Evolutionary conservation across 352 stramenopile species (phyloP).

Genomic region (Phytophthora lateralis): DNA sequence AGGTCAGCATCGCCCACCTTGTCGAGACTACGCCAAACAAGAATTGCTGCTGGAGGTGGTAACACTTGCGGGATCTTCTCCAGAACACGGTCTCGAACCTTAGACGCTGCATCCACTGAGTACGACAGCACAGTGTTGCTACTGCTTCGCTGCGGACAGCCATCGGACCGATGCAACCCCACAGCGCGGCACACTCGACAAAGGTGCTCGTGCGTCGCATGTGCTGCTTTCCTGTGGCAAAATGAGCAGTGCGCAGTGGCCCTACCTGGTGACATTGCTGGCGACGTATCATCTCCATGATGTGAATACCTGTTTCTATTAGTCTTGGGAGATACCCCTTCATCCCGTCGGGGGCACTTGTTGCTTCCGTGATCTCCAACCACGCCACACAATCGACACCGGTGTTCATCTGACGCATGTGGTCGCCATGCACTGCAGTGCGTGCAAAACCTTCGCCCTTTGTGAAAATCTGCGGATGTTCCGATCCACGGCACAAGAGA

Average conservation of each 20-base stretch:
- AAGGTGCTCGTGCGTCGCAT: constrained; percentile 60
- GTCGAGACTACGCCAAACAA: constrained; percentile 70
- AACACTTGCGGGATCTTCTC: constrained; percentile 65
- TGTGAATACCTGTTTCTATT: constrained; percentile 21
- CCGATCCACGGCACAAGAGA: constrained; percentile 50
- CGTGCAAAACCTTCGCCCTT: constrained; percentile 60
- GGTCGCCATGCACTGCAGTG: constrained; percentile 57
- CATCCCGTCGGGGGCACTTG: constrained; percentile 47
- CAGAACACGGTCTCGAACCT: constrained; percentile 60
- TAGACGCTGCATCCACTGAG: constrained; percentile 69
- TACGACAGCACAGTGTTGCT: constrained; percentile 62
- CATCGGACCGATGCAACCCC: constrained; percentile 63
- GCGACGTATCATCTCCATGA: constrained; percentile 29
- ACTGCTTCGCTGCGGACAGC: constrained; percentile 47
- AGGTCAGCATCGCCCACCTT: constrained; percentile 77
- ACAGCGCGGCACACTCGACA: constrained; percentile 64
- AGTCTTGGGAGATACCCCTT: constrained; percentile 7
- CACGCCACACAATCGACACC: constrained; percentile 66
- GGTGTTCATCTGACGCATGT: constrained; percentile 66
- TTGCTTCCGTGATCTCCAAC: constrained; percentile 69
- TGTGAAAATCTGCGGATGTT: constrained; percentile 40
- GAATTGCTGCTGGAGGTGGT: constrained; percentile 48
- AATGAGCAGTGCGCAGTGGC: constrained; percentile 55
- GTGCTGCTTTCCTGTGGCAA: constrained; percentile 60
- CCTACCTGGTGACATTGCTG: constrained; percentile 15